Conservation (phyloP, 1,139 yeast species). For the Yamadazyma mexicana region DNA sequence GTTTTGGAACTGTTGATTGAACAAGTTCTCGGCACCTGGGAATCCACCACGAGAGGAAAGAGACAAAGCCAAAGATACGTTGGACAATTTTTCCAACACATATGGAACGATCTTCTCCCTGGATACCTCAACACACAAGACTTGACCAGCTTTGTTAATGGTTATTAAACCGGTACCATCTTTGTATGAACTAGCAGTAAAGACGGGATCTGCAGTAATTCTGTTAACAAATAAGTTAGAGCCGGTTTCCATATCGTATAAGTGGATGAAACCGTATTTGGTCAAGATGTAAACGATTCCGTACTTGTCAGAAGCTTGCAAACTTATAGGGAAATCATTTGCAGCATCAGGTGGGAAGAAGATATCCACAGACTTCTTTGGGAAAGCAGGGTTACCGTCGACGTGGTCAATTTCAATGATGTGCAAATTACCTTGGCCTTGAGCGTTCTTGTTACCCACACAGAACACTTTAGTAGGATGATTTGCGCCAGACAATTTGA, state of each 20-base stretch:
- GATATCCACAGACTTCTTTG: constrained; percentile 87
- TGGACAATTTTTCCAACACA: constrained; percentile 80
- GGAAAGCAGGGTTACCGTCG: constrained; percentile 80
- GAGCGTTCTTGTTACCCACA: constrained; percentile 84
- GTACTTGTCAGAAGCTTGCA: constrained; percentile 81
- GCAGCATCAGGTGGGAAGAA: constrained; percentile 97
- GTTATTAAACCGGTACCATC: constrained; percentile 83
- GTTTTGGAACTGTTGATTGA: constrained; percentile 88
- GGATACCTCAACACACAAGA: constrained; percentile 86
- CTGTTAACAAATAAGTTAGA: constrained; percentile 92
- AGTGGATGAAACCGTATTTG: constrained; percentile 93
- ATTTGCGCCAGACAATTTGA: constrained; percentile 72
- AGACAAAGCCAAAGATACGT: constrained; percentile 82
- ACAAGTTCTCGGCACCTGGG: constrained; percentile 94
- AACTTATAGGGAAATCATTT: constrained; percentile 94
- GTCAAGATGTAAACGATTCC: constrained; percentile 90
- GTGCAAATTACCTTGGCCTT: constrained; percentile 85
- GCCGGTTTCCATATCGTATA: constrained; percentile 92
- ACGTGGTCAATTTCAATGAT: constrained; percentile 96
- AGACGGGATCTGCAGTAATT: constrained; percentile 94
- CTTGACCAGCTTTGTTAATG: constrained; percentile 94
- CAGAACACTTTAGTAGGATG: constrained; percentile 84
- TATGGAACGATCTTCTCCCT: constrained; percentile 87
- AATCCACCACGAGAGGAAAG: constrained; percentile 94
- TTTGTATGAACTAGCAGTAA: constrained; percentile 81